Conservation (phyloP, 768 basidiomycete species). For the Tubosaeta sp. region DNA sequence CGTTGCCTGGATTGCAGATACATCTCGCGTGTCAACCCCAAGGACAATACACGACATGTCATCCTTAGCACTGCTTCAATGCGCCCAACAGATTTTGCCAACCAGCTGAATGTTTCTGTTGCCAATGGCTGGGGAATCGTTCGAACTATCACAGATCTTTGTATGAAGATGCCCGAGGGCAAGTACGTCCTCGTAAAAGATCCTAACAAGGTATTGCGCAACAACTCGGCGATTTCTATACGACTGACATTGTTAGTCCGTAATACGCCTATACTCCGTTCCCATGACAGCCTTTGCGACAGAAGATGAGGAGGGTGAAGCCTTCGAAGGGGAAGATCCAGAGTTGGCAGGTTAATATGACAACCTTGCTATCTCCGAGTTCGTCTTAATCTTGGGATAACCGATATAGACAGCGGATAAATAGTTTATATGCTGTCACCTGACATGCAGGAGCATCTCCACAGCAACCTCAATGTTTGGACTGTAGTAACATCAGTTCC, state of each 20-base stretch:
- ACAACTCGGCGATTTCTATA: not conserved
- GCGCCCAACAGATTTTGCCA: constrained; percentile 92
- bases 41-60: constrained; percentile 93
- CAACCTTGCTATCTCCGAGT: constrained; percentile 6
- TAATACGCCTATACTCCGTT: constrained; percentile 92
- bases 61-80: constrained; percentile 93
- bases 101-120: constrained; percentile 91
- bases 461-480: constrained; percentile 78
- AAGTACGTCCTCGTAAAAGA: constrained; percentile 98
- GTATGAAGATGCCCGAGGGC: constrained; percentile 96
- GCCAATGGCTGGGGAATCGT: constrained; percentile 99
- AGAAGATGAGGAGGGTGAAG: constrained; percentile 65
- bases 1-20: constrained; percentile 49
- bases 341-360: constrained; percentile 31
- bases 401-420: not conserved
- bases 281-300: constrained; percentile 81
- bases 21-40: constrained; percentile 89
- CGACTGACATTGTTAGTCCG: constrained; percentile 54
- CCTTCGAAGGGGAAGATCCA: constrained; percentile 39
- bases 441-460: constrained; percentile 63
- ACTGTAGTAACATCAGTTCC: constrained; percentile 34
- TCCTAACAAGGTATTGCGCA: constrained; percentile 80
- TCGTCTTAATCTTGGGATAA: not conserved
- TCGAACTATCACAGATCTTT: constrained; percentile 88
- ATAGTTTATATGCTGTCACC: constrained; percentile 4